These are phyloP conservation scores for Coffea humblotiana DNA, from an alignment of 305 asterid species.

Conservation along the genomic window DNA sequence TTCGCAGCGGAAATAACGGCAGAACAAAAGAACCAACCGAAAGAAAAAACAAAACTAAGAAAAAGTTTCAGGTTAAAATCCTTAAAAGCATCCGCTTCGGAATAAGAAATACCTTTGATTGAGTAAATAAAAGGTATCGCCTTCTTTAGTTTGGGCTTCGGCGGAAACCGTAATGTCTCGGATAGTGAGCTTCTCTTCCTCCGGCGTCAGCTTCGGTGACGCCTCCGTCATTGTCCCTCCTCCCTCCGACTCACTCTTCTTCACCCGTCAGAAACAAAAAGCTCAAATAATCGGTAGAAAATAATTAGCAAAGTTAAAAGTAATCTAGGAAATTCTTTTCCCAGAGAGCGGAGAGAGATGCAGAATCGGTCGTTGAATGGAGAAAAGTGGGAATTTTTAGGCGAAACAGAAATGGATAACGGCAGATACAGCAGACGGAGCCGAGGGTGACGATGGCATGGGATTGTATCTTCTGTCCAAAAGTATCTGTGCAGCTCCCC, in stretches of 20 bases:
- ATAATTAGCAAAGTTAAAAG: not conserved
- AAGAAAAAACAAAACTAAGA: constrained; percentile 5
- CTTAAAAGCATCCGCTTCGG: constrained; percentile 24
- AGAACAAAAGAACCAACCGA: not conserved
- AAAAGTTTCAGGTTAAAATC: not conserved
- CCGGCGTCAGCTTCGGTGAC: constrained; percentile 71
- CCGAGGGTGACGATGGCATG: not conserved
- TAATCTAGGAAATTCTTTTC: not conserved
- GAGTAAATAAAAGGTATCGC: constrained; percentile 79
- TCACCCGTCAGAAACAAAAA: constrained; percentile 7
- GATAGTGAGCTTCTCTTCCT: constrained; percentile 76
- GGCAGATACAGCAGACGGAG: constrained; percentile 10
- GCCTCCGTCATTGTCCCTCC: constrained; percentile 58
- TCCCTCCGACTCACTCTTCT: constrained; percentile 15
- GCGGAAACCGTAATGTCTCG: constrained; percentile 76
- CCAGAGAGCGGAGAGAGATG: too few species aligned
- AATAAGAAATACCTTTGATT: constrained; percentile 58
- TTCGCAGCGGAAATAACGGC: constrained; percentile 6
- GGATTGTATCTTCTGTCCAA: not conserved
- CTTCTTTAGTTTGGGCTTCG: constrained; percentile 78
- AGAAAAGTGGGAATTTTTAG: not conserved
- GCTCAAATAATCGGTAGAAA: not conserved
- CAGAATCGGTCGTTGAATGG: not conserved
- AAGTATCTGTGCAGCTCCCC: not conserved
- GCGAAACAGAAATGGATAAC: not conserved